Percentiles rank a stretch among this genome's conserved stretches.
Evolutionary conservation across 495 filamentous ascomycete species (phyloP).

Genomic region (Monascus purpureus): DNA sequence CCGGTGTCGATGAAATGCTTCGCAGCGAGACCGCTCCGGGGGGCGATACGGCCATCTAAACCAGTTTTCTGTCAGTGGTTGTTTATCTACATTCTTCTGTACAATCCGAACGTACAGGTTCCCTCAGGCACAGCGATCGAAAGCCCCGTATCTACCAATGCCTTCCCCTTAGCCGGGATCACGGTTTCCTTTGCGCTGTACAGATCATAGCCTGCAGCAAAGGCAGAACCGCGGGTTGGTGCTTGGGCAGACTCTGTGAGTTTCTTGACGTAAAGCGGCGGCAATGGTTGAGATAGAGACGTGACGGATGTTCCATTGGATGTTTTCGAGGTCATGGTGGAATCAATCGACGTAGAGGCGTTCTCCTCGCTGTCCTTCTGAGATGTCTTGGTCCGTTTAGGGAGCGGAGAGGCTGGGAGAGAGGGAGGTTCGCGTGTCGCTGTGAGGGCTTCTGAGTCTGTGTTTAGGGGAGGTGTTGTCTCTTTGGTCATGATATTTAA

Average conservation of each 20-base stretch:
- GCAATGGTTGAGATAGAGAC: constrained; percentile 27
- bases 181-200: constrained; percentile 61
- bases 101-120: constrained; percentile 50
- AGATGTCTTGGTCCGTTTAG: constrained; percentile 53
- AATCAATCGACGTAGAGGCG: constrained; percentile 8
- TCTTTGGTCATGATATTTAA: constrained; percentile 44
- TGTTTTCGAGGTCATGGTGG: constrained; percentile 13
- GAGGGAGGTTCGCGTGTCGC: constrained; percentile 37
- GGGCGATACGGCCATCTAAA: constrained; percentile 79
- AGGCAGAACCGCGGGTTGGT: constrained; percentile 77
- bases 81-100: not conserved
- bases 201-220: constrained; percentile 87
- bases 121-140: constrained; percentile 75
- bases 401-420: constrained; percentile 44
- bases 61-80: not conserved
- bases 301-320: constrained; percentile 18
- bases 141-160: constrained; percentile 77
- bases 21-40: constrained; percentile 76
- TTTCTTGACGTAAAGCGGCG: constrained; percentile 72
- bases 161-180: constrained; percentile 73
- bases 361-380: constrained; percentile 15
- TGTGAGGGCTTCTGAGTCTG: constrained; percentile 5
- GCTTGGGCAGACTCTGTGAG: constrained; percentile 56
- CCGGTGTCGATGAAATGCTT: constrained; percentile 93
- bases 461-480: constrained; percentile 24